Evolutionary conservation across 2,329 filamentous ascomycete genomes (phyloP).

Genomic region (Xylaria sp.): DNA sequence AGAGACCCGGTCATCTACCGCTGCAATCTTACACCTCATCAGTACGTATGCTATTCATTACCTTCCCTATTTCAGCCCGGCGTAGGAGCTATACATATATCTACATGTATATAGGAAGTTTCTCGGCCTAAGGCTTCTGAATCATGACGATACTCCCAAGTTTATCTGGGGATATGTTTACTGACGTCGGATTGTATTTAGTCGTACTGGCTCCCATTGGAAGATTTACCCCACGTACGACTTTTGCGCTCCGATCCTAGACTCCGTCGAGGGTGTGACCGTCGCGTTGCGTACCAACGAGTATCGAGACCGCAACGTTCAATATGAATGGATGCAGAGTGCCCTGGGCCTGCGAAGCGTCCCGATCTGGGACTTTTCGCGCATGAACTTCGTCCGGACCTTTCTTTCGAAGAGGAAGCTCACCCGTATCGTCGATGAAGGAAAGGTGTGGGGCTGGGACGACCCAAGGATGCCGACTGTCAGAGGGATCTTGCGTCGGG

Average conservation of each 20-base stretch:
- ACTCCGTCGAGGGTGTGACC: conserved; percentile 76
- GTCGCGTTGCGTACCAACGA: conserved; percentile 79
- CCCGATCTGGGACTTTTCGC: conserved; percentile 78
- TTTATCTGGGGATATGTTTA: too few relatives aligned
- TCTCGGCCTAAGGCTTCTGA: too few relatives aligned
- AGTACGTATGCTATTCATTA: too few relatives aligned
- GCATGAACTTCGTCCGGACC: conserved; percentile 78
- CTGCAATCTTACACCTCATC: conserved; percentile 72
- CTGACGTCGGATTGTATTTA: too few relatives aligned
- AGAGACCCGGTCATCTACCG: conserved; percentile 95
- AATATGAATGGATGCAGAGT: conserved; percentile 80
- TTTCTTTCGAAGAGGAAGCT: conserved; percentile 82
- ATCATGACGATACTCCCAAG: too few relatives aligned
- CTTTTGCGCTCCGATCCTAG: conserved; percentile 77
- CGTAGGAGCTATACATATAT: too few relatives aligned
- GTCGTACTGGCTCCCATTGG: conserved; percentile 73
- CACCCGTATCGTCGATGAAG: conserved; percentile 73
- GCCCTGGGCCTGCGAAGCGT: conserved; percentile 71
- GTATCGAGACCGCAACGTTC: conserved; percentile 80
- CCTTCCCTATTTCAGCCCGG: too few relatives aligned
- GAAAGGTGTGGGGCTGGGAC: conserved; percentile 78
- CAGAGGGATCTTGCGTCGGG: conserved; percentile 72
- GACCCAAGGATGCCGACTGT: conserved; percentile 82
- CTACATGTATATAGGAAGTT: too few relatives aligned
- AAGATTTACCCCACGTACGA: conserved; percentile 85